A percentile compares a stretch with the other conserved stretches of the same genome.
Evolutionary conservation across 108 stramenopile genomes (phyloP).

Genomic region (Cyclotella baltica): DNA sequence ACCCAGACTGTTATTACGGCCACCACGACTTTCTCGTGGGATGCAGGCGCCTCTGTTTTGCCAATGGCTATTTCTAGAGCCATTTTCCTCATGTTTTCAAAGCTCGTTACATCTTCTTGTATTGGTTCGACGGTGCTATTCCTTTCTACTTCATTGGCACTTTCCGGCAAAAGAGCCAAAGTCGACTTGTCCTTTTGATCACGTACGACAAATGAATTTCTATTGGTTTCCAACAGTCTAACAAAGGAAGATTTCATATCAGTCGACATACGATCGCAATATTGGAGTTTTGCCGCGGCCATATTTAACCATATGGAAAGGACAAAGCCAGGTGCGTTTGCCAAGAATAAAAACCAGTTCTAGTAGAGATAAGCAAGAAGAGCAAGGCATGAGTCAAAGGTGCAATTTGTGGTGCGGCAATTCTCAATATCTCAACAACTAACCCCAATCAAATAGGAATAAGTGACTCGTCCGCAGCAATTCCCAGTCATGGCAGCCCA

Average conservation of each 20-base stretch:
- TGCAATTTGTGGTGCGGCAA: neutral
- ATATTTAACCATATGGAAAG: conserved; percentile 76
- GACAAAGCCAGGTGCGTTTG: conserved; percentile 79
- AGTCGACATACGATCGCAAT: conserved; percentile 47
- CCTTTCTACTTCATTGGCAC: conserved; percentile 12
- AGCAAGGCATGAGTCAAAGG: conserved; percentile 43
- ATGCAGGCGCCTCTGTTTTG: conserved; percentile 62
- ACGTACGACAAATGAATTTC: conserved; percentile 23
- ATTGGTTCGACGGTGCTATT: neutral
- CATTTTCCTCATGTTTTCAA: conserved; percentile 54
- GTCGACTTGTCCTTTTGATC: neutral
- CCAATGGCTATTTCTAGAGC: conserved; percentile 69
- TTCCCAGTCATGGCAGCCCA: conserved; percentile 87
- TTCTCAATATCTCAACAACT: neutral
- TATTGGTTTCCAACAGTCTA: conserved; percentile 50
- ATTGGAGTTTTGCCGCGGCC: conserved; percentile 74
- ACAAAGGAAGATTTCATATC: conserved; percentile 55
- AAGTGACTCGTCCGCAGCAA: conserved; percentile 75
- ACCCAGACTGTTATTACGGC: conserved; percentile 59
- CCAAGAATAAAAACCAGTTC: conserved; percentile 76
- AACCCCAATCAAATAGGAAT: conserved; percentile 59
- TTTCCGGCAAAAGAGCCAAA: neutral
- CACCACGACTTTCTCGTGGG: conserved; percentile 72
- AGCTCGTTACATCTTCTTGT: conserved; percentile 10
- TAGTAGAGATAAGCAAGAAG: conserved; percentile 47